Percentiles rank a stretch among this genome's conserved stretches.
These are phyloP conservation scores for Cocos nucifera DNA, from an alignment of 176 grass and related monocot species.

Conservation along the genomic window DNA sequence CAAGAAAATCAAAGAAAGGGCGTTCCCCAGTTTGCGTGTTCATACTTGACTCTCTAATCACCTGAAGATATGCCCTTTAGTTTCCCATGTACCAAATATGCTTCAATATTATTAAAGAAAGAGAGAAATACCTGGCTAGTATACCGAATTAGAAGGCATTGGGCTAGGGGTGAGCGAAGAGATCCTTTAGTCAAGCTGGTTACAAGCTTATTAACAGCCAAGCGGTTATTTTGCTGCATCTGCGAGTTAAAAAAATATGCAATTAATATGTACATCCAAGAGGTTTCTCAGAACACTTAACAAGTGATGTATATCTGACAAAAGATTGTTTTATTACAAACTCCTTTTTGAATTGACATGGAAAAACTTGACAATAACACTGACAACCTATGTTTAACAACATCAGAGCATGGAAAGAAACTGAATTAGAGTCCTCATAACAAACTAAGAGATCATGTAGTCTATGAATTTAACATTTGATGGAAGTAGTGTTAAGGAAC, in stretches of 20 bases:
- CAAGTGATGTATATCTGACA: no score
- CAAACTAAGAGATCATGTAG: no score
- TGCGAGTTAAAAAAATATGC: slow-evolving; percentile 7
- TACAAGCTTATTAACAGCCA: slow-evolving; percentile 94
- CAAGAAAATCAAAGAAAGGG: slow-evolving; percentile 92
- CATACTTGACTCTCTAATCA: slow-evolving; percentile 71
- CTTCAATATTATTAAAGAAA: neutral
- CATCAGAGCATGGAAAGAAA: no score
- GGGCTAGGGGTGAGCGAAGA: slow-evolving; percentile 85
- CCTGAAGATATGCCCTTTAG: slow-evolving; percentile 28
- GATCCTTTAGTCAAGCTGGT: slow-evolving; percentile 93
- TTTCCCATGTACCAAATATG: neutral
- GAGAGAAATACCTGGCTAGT: slow-evolving; percentile 64
- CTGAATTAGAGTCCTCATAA: no score
- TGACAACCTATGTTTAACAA: no score
- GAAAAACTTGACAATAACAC: no score
- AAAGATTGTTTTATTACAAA: no score
- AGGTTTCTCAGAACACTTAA: no score
- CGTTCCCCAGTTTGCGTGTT: slow-evolving; percentile 74
- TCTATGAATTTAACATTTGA: no score
- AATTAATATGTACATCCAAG: no score
- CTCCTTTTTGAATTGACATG: no score
- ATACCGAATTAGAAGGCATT: slow-evolving; percentile 92
- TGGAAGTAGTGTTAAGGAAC: no score
- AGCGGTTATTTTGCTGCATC: slow-evolving; percentile 95